Evolutionary conservation across 2,329 filamentous ascomycete species (phyloP).

Genomic region (Plectosphaerella cucumerina): DNA sequence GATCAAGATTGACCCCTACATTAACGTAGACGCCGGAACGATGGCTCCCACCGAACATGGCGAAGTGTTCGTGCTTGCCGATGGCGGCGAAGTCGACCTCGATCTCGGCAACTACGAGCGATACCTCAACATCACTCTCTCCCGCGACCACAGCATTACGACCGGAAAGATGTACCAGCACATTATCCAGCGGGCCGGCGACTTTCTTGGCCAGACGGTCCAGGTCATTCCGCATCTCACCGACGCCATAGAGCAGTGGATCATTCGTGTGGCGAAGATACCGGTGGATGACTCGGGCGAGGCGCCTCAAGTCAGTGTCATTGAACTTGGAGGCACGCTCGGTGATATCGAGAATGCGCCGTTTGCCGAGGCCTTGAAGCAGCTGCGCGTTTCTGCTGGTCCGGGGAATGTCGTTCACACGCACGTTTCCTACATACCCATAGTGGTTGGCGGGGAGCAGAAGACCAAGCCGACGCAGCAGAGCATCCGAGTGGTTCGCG

Average conservation of each 20-base stretch:
- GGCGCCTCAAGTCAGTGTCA: constrained; percentile 88
- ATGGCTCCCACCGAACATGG: constrained; percentile 50
- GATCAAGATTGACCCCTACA: constrained; percentile 29
- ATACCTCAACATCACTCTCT: constrained; percentile 69
- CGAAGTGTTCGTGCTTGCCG: constrained; percentile 83
- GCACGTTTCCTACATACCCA: constrained; percentile 82
- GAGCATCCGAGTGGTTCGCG: constrained; percentile 79
- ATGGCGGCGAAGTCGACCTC: constrained; percentile 60
- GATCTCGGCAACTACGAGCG: constrained; percentile 56
- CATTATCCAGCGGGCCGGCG: not conserved
- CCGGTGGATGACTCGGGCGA: constrained; percentile 81
- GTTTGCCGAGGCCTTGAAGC: constrained; percentile 19
- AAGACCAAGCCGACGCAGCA: constrained; percentile 98
- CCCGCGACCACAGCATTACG: constrained; percentile 83
- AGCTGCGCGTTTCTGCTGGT: constrained; percentile 20
- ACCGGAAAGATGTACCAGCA: constrained; percentile 89
- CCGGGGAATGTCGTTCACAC: constrained; percentile 44
- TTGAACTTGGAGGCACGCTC: constrained; percentile 38
- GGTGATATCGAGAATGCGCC: too few species aligned
- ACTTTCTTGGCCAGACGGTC: too few species aligned
- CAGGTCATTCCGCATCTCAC: constrained; percentile 60
- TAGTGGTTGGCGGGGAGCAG: constrained; percentile 60
- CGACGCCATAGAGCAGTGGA: constrained; percentile 88
- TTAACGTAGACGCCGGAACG: not conserved
- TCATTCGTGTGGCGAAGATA: constrained; percentile 77